phyloP scores from a whole-genome alignment of 306 rosid genomes.

The Ormosia semicastrata region DNA sequence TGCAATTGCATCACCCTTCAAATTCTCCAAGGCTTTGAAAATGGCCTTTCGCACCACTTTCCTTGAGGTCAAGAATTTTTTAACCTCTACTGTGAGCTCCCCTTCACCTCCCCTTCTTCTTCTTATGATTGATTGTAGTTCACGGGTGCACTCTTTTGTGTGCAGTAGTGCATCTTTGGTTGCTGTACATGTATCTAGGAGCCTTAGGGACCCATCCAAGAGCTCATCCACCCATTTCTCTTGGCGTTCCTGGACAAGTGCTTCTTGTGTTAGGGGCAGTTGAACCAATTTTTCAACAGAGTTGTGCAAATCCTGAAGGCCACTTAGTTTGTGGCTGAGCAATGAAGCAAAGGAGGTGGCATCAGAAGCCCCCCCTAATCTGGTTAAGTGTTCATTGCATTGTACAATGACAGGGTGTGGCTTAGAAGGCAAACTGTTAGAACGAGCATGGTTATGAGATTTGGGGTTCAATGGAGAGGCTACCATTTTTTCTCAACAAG shows the following conservation, averaged over 20 bases:
- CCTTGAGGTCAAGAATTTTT: constrained; percentile 35
- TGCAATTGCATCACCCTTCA: constrained; percentile 23
- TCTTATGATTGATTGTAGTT: constrained; percentile 40
- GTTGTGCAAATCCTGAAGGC: constrained; percentile 31
- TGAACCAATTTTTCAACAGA: constrained; percentile 31
- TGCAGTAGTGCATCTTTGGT: constrained; percentile 40
- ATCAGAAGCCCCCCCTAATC: constrained; percentile 14
- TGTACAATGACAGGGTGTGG: constrained; percentile 41
- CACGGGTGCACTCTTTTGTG: constrained; percentile 35
- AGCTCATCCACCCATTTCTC: constrained; percentile 40
- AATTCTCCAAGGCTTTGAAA: constrained; percentile 31
- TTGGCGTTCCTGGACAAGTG: constrained; percentile 25
- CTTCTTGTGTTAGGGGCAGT: constrained; percentile 30
- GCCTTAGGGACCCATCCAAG: constrained; percentile 39
- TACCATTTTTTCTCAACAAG: constrained; percentile 32
- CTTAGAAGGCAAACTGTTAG: constrained; percentile 38
- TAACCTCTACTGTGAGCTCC: constrained; percentile 25
- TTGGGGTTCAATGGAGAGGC: constrained; percentile 26
- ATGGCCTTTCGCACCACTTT: constrained; percentile 41
- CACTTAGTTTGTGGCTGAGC: constrained; percentile 25
- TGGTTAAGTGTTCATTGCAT: constrained; percentile 34
- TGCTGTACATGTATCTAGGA: constrained; percentile 37
- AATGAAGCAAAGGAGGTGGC: constrained; percentile 20
- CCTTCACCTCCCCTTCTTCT: constrained; percentile 27
- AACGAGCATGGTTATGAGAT: constrained; percentile 41